phyloP scores from a whole-genome alignment of 768 basidiomycete genomes.

The Termitomyces sp. region DNA sequence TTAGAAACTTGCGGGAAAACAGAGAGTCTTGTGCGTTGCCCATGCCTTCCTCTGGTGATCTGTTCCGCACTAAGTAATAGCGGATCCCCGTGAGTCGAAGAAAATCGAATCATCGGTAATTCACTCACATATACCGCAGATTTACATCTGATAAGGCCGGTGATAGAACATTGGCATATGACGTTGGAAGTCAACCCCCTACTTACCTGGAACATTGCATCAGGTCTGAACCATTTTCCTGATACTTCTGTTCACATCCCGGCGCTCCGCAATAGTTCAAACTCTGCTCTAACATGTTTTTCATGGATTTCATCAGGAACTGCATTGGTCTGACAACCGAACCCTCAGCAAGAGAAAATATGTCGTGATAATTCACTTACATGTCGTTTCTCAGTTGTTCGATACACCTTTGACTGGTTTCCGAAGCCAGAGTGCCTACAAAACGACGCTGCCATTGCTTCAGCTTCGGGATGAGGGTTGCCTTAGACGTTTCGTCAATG shows the following conservation, averaged over 20 bases:
- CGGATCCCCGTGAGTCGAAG: background rate
- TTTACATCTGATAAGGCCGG: conserved; percentile 35
- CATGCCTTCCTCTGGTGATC: conserved; percentile 38
- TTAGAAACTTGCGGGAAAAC: conserved; percentile 34
- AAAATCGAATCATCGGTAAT: background rate
- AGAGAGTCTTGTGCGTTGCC: conserved; percentile 32
- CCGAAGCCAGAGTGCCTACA: conserved; percentile 28
- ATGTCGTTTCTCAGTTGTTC: conserved; percentile 27
- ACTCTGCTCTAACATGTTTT: conserved; percentile 26
- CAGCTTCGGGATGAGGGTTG: conserved; percentile 32
- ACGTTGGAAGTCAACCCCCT: background rate
- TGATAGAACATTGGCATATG: conserved; percentile 2
- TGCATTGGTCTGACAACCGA: conserved; percentile 23
- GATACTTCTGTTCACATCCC: conserved; percentile 23
- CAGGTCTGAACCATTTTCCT: conserved; percentile 26
- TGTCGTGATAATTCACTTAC: background rate
- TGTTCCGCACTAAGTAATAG: conserved; percentile 28
- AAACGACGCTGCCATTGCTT: conserved; percentile 29
- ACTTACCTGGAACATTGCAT: conserved; percentile 38
- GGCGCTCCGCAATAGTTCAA: conserved; percentile 32
- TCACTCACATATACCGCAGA: conserved; percentile 40
- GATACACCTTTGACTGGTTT: conserved; percentile 36
- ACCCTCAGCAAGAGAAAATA: background rate
- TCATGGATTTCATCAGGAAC: conserved; percentile 27
- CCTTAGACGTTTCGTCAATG: conserved; percentile 31